A percentile compares a stretch with the other conserved stretches of the same genome.
Conservation (phyloP, 2,329 filamentous ascomycete species). For the Fusarium irregulare region DNA sequence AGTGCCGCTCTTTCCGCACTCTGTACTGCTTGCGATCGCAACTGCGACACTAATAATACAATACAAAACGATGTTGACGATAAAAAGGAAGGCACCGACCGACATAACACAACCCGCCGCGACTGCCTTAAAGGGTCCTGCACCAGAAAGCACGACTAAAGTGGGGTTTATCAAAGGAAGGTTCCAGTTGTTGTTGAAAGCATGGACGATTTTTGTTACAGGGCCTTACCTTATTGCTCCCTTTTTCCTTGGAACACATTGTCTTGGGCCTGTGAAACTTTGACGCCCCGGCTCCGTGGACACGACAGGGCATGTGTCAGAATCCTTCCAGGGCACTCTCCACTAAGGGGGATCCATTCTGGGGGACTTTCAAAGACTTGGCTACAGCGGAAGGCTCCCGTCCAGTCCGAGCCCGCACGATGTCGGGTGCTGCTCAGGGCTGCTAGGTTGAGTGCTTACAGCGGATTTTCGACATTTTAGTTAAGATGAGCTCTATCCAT, state of each 20-base stretch:
- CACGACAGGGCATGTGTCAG: conserved; percentile 28
- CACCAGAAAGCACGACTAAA: background rate
- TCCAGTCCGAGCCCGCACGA: conserved; percentile 1
- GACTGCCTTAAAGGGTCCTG: conserved; percentile 16
- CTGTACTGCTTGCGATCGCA: background rate
- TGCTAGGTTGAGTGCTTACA: conserved; percentile 14
- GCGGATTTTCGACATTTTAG: background rate
- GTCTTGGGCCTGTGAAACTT: conserved; percentile 28
- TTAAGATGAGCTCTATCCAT: conserved; percentile 14
- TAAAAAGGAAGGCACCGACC: conserved; percentile 12
- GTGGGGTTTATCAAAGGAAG: conserved; percentile 31
- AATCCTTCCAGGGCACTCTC: conserved; percentile 15
- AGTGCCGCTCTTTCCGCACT: conserved; percentile 27
- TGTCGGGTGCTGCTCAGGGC: background rate
- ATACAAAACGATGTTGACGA: conserved; percentile 8
- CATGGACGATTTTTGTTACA: conserved; percentile 18
- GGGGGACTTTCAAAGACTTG: conserved; percentile 3
- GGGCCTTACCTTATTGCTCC: conserved; percentile 2
- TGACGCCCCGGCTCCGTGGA: conserved; percentile 28
- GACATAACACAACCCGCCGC: background rate
- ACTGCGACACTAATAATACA: conserved; percentile 12
- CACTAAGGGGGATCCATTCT: background rate
- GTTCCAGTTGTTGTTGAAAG: conserved; percentile 32
- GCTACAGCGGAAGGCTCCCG: conserved; percentile 4
- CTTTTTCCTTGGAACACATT: conserved; percentile 23